Conservation (phyloP, 495 filamentous ascomycete genomes). For the Penicillium turbatum region DNA sequence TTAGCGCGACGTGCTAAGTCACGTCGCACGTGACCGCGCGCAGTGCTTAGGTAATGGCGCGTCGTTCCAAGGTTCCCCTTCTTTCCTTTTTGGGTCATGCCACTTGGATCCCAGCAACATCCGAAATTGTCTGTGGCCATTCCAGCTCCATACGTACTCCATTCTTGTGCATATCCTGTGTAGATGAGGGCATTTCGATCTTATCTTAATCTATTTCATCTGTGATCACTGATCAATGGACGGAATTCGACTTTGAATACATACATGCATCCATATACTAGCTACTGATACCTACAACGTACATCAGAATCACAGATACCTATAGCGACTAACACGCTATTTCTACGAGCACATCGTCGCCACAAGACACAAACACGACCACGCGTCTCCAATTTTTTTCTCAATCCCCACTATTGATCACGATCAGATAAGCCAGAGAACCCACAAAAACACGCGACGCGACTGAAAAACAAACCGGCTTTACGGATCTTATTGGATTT, state of each 20-base stretch:
- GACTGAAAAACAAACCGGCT: constrained; percentile 22
- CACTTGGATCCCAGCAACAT: constrained; percentile 26
- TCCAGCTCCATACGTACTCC: constrained; percentile 7
- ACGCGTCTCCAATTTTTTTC: constrained; percentile 21
- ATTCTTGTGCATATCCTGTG: constrained; percentile 15
- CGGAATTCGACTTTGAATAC: too few relatives aligned
- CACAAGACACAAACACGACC: not conserved
- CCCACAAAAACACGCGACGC: constrained; percentile 21
- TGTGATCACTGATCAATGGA: not conserved
- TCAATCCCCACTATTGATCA: constrained; percentile 21
- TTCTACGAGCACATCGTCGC: not conserved
- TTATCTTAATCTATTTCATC: constrained; percentile 1
- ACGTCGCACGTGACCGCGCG: constrained; percentile 43
- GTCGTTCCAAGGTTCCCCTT: constrained; percentile 15
- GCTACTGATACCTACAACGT: too few relatives aligned
- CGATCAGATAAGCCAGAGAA: constrained; percentile 27
- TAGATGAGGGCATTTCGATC: constrained; percentile 5
- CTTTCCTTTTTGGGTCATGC: constrained; percentile 18
- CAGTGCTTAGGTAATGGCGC: constrained; percentile 13
- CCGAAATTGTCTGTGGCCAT: constrained; percentile 8
- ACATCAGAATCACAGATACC: not conserved
- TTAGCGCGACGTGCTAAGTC: constrained; percentile 45
- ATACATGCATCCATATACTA: too few relatives aligned
- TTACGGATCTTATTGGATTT: constrained; percentile 26
- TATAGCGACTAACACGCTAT: not conserved